Base-by-base conservation (phyloP, 306 rosid species). In the Quercus berberidifolia region DNA sequence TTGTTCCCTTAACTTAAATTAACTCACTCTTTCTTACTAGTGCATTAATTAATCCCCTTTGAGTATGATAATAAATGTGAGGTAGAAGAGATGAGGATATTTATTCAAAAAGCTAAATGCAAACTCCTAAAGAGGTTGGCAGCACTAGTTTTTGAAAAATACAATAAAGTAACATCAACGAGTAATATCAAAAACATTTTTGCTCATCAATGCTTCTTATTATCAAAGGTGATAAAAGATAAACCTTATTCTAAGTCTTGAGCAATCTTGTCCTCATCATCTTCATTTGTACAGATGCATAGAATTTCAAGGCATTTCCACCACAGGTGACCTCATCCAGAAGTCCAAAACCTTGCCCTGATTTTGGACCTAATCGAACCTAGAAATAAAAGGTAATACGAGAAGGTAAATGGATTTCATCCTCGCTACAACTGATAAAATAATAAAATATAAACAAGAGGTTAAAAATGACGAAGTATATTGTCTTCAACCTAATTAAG, bases 261-360 rank as follows among this genome's bases (percentile, higher is more conserved):
- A 92, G 86, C 83, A 92, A 83, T 77, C 89, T 86, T 51, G 69
- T 84, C 84, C 90, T 92, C 23, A 84, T 77, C 78, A 92, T 88
- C 83, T 85, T 87, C 89, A 94, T 75, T 49, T 92, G 88, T 51
- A 94, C 85, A 57, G 97, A 92, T 5, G 97, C 90, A 59, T 94
- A 90, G 82, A 94, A 94, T 80, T 89, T 85, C 83, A 92, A 88
- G 80, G 99, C 89, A 75, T 92, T 94, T 74, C 99, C 99, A 64
- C 97, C 97, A 82, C 97, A 91, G 33, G 97, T 92, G 55, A 91
- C 93, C 85, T 91, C 97, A 56, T 84, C 90, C 82, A 74, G 52
- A 55, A 64, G 81, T 72, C 90, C 90, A 79, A 70, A 60, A 41
- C 79, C 89, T 64, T 79, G 56, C 41, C 77, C 79, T 38, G 88